phyloP scores from a whole-genome alignment of 345 rosid genomes.

The Rubroshorea leprosula region DNA sequence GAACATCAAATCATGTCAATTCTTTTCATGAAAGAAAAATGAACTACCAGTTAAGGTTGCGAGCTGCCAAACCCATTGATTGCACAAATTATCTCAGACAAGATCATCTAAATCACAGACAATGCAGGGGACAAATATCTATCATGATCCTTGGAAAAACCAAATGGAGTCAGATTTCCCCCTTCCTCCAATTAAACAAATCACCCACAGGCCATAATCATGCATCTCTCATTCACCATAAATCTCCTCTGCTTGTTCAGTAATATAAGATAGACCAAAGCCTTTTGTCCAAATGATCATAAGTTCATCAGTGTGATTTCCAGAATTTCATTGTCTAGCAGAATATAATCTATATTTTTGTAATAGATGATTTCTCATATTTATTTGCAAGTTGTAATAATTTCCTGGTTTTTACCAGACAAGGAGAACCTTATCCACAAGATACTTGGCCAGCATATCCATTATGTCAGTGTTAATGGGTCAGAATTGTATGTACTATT shows the following conservation, averaged over 20 bases:
- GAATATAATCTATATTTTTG: neutral
- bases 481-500: slow-evolving; percentile 1
- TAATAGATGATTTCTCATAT: neutral
- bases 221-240: neutral
- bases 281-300: neutral
- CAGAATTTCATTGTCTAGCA: neutral
- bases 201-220: neutral
- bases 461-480: neutral
- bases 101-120: slow-evolving; percentile 2
- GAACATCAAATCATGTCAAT: neutral
- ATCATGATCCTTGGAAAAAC: too few species aligned
- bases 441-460: neutral
- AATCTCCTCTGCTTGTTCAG: neutral
- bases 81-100: neutral
- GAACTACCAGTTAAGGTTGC: neutral
- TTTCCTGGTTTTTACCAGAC: neutral
- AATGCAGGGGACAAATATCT: neutral
- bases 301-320: neutral
- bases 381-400: neutral
- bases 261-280: neutral
- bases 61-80: neutral
- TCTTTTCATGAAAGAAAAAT: neutral
- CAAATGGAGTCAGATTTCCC: neutral
- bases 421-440: neutral
- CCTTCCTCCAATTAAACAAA: neutral